Evolutionary conservation across 2,329 filamentous ascomycete species (phyloP), one percentile per base, ranked within the genome.

Genomic region (Nemania sp.): DNA sequence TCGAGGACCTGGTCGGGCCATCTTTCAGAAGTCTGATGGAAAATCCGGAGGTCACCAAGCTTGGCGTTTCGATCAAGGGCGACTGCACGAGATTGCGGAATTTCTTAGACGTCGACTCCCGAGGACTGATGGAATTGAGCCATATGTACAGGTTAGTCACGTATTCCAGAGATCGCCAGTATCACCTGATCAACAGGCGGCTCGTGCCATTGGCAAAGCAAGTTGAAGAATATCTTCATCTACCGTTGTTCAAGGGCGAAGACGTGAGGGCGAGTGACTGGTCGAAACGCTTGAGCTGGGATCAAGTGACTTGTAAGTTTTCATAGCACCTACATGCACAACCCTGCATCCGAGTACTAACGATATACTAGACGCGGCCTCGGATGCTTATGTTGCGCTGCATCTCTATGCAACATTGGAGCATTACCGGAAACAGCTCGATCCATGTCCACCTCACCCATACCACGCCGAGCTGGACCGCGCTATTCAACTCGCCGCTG

Each of bases 81-180:
- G 91, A 90, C 60, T 82, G 80, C 54, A 86, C 82, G 2, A 83
- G 91, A 24, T 66, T 97, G 11, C 77, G 75, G 23, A 87, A 81
- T n/a, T 82, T 76, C 58, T 78, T 96, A 3, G 75, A 73, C 0
- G 78, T 96, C 22, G 68, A 87, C 0, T 76, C 85, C 1, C 79
- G 76, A 44, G 89, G 89, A 0, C 74, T 90, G 3, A 82, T 96
- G 56, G 92, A 97, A 72, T 78, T 96, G 6, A 93, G 89, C 68
- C 88, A 96, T 66, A 73, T 96, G 20, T 87, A 92, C 71, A 89
- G 84, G 61, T 74, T 96, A 9, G 81, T 96, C 59, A 91, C 86
- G 56, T 86, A 84, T 66, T 83, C 81, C 0, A 71, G 75, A 20
- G 70, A 70, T 49, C 73, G 75, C 5, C 73, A 82, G 31, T 78